Evolutionary conservation across 352 stramenopile species (phyloP), one percentile per base, ranked within the genome.

Genomic region (Globisporangium nodosum): DNA sequence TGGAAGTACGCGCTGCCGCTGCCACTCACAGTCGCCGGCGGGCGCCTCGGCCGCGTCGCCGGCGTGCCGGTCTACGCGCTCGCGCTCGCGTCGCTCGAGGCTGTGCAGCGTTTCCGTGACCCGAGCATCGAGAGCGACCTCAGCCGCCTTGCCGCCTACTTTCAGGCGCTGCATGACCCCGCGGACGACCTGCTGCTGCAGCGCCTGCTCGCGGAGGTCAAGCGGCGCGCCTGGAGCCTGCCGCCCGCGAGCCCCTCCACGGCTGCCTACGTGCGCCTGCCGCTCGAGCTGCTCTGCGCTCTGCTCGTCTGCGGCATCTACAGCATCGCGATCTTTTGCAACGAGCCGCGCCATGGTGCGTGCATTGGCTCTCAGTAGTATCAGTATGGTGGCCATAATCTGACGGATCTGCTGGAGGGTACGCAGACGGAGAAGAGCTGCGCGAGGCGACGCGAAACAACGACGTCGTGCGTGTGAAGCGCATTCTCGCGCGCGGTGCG

Each of bases 381-480:
- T 27, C 24, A 27, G 24, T 27, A 27, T 27, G 24, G 24, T 27
- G 24, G 1, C 24, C 24, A 27, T 27, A 27, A 27, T 27, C 24
- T 27, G 24, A 27, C 24, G 24, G 24, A 27, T 3, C 24, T 27
- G 24, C 24, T 27, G 24, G 24, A 27, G 24, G 24, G 24, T 27
- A 27, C 24, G 24, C 63, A 94, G 84, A 90, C 54, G 84, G 81
- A 3, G 81, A 94, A 47, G 75, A 94, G 63, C 52, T 94, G 4
- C 74, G 78, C 24, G 80, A 94, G 52, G 84, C 84, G 50, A 76
- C 69, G 1, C 68, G 81, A 5, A 92, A 90, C 68, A 87, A 90
- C 63, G 81, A 94, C 49, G 69, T 87, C 54, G 52, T 65, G 43
- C 76, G 70, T 33, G 70, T 90, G 21, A 79, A 85, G 42, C 49